phyloP scores from a whole-genome alignment of 352 stramenopile species.

The Phytophthora litchii region DNA sequence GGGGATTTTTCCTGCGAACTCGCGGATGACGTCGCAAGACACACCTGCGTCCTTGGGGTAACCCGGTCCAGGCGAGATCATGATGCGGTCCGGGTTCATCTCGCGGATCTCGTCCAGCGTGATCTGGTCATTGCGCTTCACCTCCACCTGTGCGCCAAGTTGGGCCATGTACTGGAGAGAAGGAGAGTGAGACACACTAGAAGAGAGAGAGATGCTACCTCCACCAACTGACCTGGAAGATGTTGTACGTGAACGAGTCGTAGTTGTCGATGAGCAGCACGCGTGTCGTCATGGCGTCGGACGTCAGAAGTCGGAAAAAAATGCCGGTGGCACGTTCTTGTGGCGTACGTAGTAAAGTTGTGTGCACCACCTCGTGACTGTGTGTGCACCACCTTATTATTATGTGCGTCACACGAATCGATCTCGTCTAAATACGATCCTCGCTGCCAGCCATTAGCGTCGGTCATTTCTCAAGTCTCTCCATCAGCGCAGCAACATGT shows the following conservation, averaged over 20 bases:
- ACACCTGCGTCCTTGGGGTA: constrained; percentile 85
- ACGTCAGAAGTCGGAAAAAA: constrained; percentile 1
- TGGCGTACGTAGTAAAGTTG: background rate
- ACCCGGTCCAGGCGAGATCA: constrained; percentile 87
- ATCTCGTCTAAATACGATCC: background rate
- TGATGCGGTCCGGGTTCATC: constrained; percentile 83
- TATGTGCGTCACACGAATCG: background rate
- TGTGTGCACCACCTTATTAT: no score
- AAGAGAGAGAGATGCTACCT: background rate
- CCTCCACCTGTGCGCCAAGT: constrained; percentile 77
- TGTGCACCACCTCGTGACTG: no score
- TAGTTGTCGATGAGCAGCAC: constrained; percentile 92
- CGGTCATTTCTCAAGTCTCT: constrained; percentile 29
- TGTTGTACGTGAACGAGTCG: constrained; percentile 92
- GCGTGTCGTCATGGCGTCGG: constrained; percentile 48
- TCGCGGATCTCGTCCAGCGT: constrained; percentile 79
- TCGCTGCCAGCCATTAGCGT: constrained; percentile 15
- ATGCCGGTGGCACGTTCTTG: constrained; percentile 18
- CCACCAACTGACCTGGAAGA: constrained; percentile 67
- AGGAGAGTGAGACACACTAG: background rate
- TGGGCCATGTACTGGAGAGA: constrained; percentile 80
- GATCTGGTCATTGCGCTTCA: constrained; percentile 86
- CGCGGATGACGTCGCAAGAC: constrained; percentile 83
- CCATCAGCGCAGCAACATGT: constrained; percentile 48
- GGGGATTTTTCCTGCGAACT: constrained; percentile 81